Evolutionary conservation across 441 rosid genomes (phyloP).

Genomic region (Gossypium schwendimanii): DNA sequence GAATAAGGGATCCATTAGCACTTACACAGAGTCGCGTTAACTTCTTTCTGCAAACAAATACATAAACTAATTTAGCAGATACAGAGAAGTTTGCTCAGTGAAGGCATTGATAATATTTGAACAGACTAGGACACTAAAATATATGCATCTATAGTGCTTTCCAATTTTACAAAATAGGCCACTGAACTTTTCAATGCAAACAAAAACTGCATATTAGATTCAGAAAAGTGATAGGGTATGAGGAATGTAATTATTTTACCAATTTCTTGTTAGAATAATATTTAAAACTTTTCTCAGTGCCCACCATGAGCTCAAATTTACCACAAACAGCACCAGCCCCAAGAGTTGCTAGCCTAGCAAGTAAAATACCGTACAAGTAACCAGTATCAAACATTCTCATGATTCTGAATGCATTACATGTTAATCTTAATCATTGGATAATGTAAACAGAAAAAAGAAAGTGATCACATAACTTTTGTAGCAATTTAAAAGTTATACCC

Average conservation of each 20-base stretch:
- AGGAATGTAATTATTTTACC: background rate
- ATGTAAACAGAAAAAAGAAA: background rate
- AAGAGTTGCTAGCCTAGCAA: background rate
- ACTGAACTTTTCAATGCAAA: background rate
- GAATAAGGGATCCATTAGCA: conserved; percentile 74
- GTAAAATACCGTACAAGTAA: background rate
- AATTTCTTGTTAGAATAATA: background rate
- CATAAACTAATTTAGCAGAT: background rate
- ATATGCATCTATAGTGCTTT: background rate
- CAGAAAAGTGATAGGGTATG: background rate
- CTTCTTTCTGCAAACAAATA: conserved; percentile 54
- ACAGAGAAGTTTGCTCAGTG: background rate
- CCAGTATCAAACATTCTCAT: background rate
- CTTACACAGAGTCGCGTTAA: conserved; percentile 63
- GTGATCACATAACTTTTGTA: background rate
- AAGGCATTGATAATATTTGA: background rate
- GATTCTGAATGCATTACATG: background rate
- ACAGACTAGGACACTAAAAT: background rate
- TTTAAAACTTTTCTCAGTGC: background rate
- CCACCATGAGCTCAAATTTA: background rate
- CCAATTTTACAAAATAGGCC: background rate
- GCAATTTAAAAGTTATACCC: background rate
- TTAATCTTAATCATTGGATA: background rate
- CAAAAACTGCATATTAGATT: background rate
- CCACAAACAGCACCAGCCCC: background rate